These are phyloP conservation scores for Trichoderma citrinoviride DNA, from an alignment of 2,329 filamentous ascomycete genomes.

Conservation along the genomic window DNA sequence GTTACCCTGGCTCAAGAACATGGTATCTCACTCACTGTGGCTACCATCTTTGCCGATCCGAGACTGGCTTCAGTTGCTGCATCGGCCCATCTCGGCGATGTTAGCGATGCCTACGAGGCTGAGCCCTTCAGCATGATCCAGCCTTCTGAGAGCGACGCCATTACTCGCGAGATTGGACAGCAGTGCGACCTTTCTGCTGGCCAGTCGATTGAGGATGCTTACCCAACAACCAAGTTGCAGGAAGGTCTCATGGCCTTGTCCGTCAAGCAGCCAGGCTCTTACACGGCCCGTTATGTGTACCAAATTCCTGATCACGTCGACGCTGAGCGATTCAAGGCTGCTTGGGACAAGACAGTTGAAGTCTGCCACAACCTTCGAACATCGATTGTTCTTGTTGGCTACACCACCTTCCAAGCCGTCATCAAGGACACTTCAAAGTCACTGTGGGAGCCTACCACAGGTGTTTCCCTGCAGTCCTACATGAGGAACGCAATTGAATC, in stretches of 20 bases:
- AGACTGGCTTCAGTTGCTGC: conserved; percentile 1
- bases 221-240: conserved; percentile 12
- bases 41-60: conserved; percentile 8
- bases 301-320: conserved; percentile 10
- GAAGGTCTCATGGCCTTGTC: conserved; percentile 15
- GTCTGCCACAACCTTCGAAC: conserved; percentile 17
- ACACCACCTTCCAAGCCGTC: background rate
- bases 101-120: background rate
- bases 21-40: background rate
- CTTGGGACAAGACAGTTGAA: conserved; percentile 16
- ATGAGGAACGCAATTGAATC: background rate
- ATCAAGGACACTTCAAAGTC: background rate
- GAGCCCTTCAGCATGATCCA: conserved; percentile 13
- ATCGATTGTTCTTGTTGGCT: conserved; percentile 17
- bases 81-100: background rate
- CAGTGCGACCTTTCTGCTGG: conserved; percentile 13
- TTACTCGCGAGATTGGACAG: background rate
- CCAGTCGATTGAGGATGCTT: conserved; percentile 18
- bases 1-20: conserved; percentile 38
- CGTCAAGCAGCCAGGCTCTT: conserved; percentile 18
- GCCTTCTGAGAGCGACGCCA: background rate
- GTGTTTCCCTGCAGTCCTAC: background rate
- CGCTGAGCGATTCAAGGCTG: background rate
- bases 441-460: background rate
- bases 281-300: conserved; percentile 16